Evolutionary conservation across 2,329 filamentous ascomycete species (phyloP).

Genomic region (Mycosphaerelloides madeirae): DNA sequence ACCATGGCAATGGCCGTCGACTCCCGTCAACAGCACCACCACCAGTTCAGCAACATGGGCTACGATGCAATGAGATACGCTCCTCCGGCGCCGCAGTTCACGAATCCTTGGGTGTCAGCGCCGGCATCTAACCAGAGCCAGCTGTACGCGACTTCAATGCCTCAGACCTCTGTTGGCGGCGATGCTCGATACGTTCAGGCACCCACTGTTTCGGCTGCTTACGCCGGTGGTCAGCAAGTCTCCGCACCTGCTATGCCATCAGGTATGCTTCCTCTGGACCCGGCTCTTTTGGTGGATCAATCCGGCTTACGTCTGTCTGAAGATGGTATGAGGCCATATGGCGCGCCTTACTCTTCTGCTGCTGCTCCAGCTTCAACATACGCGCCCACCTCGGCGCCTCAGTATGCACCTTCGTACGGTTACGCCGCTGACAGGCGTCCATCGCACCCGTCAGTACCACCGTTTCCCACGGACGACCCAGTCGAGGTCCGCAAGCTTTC

Average conservation of each 20-base stretch:
- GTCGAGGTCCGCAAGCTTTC: conserved; percentile 46
- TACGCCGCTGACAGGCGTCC: conserved; percentile 64
- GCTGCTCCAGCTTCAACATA: conserved; percentile 65
- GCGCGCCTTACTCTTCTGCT: conserved; percentile 65
- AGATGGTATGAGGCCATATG: conserved; percentile 70
- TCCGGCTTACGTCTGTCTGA: conserved; percentile 63
- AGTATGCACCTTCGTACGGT: conserved; percentile 62
- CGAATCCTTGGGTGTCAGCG: conserved; percentile 76
- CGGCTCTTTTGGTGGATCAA: conserved; percentile 51
- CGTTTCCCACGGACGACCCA: conserved; percentile 46
- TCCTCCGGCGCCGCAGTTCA: conserved; percentile 65
- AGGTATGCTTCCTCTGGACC: conserved; percentile 60
- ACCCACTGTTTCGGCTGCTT: conserved; percentile 42
- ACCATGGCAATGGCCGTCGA: conserved; percentile 93
- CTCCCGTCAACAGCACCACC: conserved; percentile 68
- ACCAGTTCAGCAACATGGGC: conserved; percentile 67
- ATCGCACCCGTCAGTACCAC: conserved; percentile 75
- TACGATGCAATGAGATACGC: conserved; percentile 76
- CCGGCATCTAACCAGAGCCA: conserved; percentile 53
- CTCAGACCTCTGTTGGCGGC: conserved; percentile 55
- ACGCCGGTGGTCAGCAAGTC: conserved; percentile 62
- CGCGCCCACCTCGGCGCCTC: conserved; percentile 61
- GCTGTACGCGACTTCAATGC: conserved; percentile 62
- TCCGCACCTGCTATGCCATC: conserved; percentile 66
- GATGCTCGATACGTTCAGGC: conserved; percentile 36